Percentiles rank a stretch among this genome's conserved stretches.
phyloP scores from a whole-genome alignment of 2,329 filamentous ascomycete genomes.

The Colletotrichum somersetense region DNA sequence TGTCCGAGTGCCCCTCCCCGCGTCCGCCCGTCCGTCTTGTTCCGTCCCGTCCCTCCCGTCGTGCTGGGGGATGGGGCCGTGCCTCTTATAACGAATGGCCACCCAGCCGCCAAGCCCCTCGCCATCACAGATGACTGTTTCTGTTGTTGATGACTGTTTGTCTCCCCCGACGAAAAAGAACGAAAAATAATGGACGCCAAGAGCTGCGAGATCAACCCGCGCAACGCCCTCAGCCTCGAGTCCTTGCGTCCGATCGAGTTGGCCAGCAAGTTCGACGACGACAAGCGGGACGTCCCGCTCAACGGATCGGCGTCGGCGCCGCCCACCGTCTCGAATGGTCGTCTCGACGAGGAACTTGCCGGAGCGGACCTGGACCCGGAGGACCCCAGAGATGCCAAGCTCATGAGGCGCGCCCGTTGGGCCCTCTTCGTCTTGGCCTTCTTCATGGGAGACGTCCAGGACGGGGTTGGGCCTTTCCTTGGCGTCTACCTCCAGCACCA shows the following conservation, averaged over 20 bases:
- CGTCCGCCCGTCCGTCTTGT: neutral
- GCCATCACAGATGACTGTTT: neutral
- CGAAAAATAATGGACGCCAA: slow-evolving; percentile 28
- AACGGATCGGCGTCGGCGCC: slow-evolving; percentile 3
- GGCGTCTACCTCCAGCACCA: slow-evolving; percentile 36
- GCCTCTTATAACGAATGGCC: slow-evolving; percentile 18
- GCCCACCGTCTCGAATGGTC: neutral
- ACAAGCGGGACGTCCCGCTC: slow-evolving; percentile 11
- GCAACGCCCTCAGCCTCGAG: slow-evolving; percentile 23
- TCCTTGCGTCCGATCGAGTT: slow-evolving; percentile 15
- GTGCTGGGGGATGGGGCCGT: slow-evolving; percentile 2
- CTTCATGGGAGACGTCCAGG: slow-evolving; percentile 36
- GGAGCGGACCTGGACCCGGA: neutral
- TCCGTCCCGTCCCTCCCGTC: neutral
- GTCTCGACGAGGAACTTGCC: neutral
- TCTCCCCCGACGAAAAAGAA: neutral
- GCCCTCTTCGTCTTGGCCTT: slow-evolving; percentile 33
- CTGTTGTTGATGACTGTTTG: neutral
- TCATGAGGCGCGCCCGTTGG: slow-evolving; percentile 27
- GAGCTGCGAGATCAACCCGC: slow-evolving; percentile 4
- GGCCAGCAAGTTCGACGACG: slow-evolving; percentile 6
- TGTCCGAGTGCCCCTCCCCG: neutral
- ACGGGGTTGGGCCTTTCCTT: slow-evolving; percentile 30
- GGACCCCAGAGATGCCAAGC: slow-evolving; percentile 3
- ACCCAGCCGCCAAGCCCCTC: neutral